Evolutionary conservation across 352 stramenopile species (phyloP).

Genomic region (Globisporangium ultimum): DNA sequence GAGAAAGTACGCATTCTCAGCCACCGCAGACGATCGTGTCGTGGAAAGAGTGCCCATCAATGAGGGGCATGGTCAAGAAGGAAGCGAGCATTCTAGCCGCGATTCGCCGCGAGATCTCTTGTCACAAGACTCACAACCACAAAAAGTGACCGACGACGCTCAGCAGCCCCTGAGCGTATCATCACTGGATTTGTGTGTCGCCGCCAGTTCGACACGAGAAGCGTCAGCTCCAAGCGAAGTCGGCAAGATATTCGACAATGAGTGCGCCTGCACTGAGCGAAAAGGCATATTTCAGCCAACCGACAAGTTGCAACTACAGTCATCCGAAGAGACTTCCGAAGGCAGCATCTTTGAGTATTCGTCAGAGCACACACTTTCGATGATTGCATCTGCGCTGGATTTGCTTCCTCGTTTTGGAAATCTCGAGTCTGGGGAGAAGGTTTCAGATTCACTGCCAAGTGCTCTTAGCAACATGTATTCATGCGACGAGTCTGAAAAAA

Average conservation of each 20-base stretch:
- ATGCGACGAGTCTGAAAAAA: background rate
- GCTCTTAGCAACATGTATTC: background rate
- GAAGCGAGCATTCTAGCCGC: too few species aligned
- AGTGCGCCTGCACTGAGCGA: too few species aligned
- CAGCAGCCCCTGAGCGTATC: too few species aligned
- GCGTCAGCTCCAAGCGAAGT: too few species aligned
- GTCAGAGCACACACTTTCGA: slow-evolving; percentile 25
- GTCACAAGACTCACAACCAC: too few species aligned
- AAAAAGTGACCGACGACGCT: too few species aligned
- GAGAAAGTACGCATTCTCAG: background rate
- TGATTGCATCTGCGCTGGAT: slow-evolving; percentile 35
- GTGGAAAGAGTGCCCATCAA: background rate
- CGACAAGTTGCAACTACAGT: too few species aligned
- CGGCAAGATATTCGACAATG: too few species aligned
- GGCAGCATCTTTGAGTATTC: slow-evolving; percentile 31
- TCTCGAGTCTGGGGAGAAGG: slow-evolving; percentile 2
- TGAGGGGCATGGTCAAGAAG: too few species aligned
- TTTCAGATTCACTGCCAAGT: background rate
- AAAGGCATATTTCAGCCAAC: background rate
- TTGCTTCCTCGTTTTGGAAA: slow-evolving; percentile 23
- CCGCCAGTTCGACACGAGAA: too few species aligned
- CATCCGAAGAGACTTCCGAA: background rate
- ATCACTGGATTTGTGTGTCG: too few species aligned
- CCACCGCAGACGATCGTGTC: background rate
- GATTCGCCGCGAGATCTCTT: too few species aligned